Base-by-base conservation (phyloP, 2,329 filamentous ascomycete species). In the Aspergillus ruber region DNA sequence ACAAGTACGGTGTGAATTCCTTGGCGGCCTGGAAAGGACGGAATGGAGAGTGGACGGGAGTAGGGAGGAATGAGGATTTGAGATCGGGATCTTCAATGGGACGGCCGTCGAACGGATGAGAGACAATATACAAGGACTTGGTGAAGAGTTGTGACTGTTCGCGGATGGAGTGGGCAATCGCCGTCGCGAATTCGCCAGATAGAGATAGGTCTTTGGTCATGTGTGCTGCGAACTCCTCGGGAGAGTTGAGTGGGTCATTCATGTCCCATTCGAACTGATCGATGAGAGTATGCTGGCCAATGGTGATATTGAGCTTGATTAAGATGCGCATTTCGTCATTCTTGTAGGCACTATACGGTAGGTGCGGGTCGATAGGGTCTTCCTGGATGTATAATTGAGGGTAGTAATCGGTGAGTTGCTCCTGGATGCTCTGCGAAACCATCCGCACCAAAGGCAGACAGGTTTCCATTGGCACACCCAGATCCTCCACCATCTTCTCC, bases 221-320 rank as follows among this genome's bases (percentile, higher is more conserved):
- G 64, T 84, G 84, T 51, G 81, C 76, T 21, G 93, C 93, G 66
- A 98, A 98, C 49, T 95, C 89, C 70, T 98, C 93, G 2, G 93
- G 90, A 0, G 87, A 94, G 67, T 98, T 98, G 46, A 85, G 74
- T 0, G 90, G 86, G 65, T 95, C 94, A 70, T 97, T 97, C 65
- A 97, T 90, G 59, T 98, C 93, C 93, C 93, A 98, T 69, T 98
- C 93, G 52, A 98, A 97, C 65, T 97, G 93, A 62, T 98, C 93
- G 32, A 96, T 85, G 21, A 98, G 76, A 0, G 90, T 97, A 63
- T 95, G 88, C 54, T 88, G 86, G 36, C 91, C 93, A 62, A 98
- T 96, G 6, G 93, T 97, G 62, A 98, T 95, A 69, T 97, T 96
- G 44, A 98, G 78, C 69, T 96, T 97, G 69, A 98, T 83, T 39